phyloP scores from a whole-genome alignment of 257 asterid genomes.

The Ajuga chamaepitys region DNA sequence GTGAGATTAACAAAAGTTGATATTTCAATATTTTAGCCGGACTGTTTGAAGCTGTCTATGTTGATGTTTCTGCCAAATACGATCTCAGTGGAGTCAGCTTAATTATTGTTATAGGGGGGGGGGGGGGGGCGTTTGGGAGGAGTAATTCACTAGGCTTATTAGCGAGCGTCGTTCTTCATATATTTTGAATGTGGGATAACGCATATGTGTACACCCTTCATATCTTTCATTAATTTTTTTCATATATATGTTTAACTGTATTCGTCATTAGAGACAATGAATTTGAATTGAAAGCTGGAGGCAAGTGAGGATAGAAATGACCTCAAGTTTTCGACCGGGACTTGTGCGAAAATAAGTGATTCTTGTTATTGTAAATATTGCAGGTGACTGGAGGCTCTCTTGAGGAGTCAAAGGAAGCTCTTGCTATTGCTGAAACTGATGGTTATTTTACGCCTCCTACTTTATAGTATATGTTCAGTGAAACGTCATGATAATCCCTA shows the following conservation, averaged over 20 bases:
- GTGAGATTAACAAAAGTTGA: not conserved
- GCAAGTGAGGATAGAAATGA: not conserved
- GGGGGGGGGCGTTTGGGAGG: too few species aligned
- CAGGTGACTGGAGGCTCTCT: conserved; percentile 97
- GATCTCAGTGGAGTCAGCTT: not conserved
- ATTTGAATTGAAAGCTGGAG: conserved; percentile 2
- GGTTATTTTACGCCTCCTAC: conserved; percentile 35
- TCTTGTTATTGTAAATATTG: conserved; percentile 5
- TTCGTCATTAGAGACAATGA: not conserved
- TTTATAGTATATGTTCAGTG: not conserved
- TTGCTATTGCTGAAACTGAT: conserved; percentile 93
- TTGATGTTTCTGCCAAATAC: not conserved
- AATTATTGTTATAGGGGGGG: not conserved
- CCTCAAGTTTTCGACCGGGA: not conserved
- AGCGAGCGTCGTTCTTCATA: too few species aligned
- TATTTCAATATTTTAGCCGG: not conserved
- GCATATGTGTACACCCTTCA: too few species aligned
- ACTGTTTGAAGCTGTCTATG: not conserved
- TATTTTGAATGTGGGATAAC: not conserved
- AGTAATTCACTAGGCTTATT: too few species aligned
- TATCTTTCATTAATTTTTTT: too few species aligned
- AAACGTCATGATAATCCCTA: not conserved
- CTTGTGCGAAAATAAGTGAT: not conserved
- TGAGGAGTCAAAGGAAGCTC: conserved; percentile 89
- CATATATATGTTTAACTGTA: not conserved